Percentiles rank a stretch among this genome's conserved stretches.
phyloP scores from a whole-genome alignment of 306 rosid genomes.

The Cucumis cinereus region DNA sequence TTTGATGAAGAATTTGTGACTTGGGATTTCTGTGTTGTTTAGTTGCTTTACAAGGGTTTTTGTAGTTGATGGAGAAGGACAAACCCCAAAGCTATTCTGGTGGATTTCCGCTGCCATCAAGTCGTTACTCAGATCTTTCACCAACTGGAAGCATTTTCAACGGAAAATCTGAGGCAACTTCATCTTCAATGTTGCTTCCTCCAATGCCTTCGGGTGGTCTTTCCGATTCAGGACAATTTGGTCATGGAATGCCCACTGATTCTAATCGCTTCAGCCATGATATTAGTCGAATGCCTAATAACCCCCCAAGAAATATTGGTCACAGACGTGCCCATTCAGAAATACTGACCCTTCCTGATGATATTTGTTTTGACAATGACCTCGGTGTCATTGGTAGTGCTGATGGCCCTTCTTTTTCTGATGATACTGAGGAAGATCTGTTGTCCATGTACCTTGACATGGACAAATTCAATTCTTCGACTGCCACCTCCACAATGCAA shows the following conservation, averaged over 20 bases:
- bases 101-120: slow-evolving; percentile 59
- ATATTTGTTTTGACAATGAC: slow-evolving; percentile 86
- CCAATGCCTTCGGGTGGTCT: slow-evolving; percentile 42
- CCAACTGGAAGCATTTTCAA: slow-evolving; percentile 34
- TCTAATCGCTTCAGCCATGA: slow-evolving; percentile 77
- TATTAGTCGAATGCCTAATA: slow-evolving; percentile 83
- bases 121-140: slow-evolving; percentile 46
- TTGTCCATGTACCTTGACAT: slow-evolving; percentile 84
- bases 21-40: not conserved
- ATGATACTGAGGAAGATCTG: slow-evolving; percentile 88
- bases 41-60: not conserved
- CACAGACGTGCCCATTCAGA: slow-evolving; percentile 95
- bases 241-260: slow-evolving; percentile 34
- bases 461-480: slow-evolving; percentile 83
- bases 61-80: slow-evolving; percentile 53
- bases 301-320: slow-evolving; percentile 69
- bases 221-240: slow-evolving; percentile 40
- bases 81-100: slow-evolving; percentile 48
- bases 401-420: slow-evolving; percentile 84
- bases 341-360: slow-evolving; percentile 81
- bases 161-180: slow-evolving; percentile 55
- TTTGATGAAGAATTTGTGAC: not conserved
- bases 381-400: slow-evolving; percentile 86
- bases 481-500: slow-evolving; percentile 58
- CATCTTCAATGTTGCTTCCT: slow-evolving; percentile 28